A percentile compares a stretch with the other conserved stretches of the same genome.
Evolutionary conservation across 345 rosid genomes (phyloP).

Genomic region (Firmiana major): DNA sequence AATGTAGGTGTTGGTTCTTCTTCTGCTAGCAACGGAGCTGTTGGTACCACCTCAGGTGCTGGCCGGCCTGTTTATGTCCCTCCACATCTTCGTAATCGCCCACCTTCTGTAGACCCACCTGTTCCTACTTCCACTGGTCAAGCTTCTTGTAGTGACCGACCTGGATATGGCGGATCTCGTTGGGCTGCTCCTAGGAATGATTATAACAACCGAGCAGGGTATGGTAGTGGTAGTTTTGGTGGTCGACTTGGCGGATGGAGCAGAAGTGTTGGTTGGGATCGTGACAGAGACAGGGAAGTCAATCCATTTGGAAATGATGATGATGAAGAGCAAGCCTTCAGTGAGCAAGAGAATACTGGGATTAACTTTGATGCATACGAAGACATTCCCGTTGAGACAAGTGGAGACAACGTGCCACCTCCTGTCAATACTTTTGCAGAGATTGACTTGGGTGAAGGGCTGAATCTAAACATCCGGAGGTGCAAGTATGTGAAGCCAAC

Average conservation of each 20-base stretch:
- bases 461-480: conserved; percentile 72
- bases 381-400: conserved; percentile 92
- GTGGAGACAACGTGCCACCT: conserved; percentile 91
- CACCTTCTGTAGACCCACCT: conserved; percentile 43
- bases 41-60: conserved; percentile 35
- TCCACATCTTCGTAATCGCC: conserved; percentile 75
- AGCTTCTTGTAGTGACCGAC: conserved; percentile 36
- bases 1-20: conserved; percentile 42
- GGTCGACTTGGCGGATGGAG: conserved; percentile 58
- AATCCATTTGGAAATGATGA: conserved; percentile 80
- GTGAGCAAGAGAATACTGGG: conserved; percentile 70
- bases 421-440: conserved; percentile 86
- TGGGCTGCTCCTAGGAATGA: conserved; percentile 53
- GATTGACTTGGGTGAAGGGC: conserved; percentile 82
- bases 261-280: conserved; percentile 74
- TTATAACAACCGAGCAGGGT: conserved; percentile 21
- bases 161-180: conserved; percentile 47
- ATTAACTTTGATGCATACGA: conserved; percentile 95
- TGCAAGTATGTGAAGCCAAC: conserved; percentile 97
- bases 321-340: conserved; percentile 37
- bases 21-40: conserved; percentile 38
- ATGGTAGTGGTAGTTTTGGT: conserved; percentile 27
- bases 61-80: conserved; percentile 63
- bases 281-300: conserved; percentile 71
- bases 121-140: conserved; percentile 48